A percentile compares a stretch with the other conserved stretches of the same genome.
phyloP scores from a whole-genome alignment of 306 rosid species.

The Prunus salicina region DNA sequence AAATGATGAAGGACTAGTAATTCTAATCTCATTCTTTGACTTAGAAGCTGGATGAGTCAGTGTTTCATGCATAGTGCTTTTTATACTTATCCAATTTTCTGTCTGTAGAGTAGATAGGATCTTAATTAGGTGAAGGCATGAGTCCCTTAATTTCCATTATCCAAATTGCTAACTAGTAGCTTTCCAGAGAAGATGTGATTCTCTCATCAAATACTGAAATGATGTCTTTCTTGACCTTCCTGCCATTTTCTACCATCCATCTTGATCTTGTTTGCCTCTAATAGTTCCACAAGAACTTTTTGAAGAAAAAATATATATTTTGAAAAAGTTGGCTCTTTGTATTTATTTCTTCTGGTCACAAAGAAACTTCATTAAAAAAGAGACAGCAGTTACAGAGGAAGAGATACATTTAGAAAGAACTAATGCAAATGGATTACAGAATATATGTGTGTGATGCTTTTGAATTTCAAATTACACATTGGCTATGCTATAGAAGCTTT shows the following conservation, averaged over 20 bases:
- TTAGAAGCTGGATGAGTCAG: neutral
- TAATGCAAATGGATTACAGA: neutral
- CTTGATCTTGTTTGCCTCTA: neutral
- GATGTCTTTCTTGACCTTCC: conserved; percentile 1
- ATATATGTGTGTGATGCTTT: neutral
- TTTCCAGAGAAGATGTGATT: neutral
- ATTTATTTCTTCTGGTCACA: neutral
- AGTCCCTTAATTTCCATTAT: neutral
- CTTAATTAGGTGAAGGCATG: neutral
- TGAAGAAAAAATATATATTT: neutral
- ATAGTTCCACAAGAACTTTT: neutral
- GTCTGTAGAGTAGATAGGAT: neutral
- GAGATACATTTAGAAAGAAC: neutral
- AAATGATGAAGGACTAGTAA: neutral
- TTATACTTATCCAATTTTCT: neutral
- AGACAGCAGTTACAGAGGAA: neutral
- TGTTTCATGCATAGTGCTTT: neutral
- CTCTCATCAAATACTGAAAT: neutral
- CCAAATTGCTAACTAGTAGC: neutral
- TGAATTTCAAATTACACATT: neutral
- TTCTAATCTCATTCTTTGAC: neutral
- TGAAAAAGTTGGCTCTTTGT: neutral
- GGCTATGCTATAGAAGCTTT: neutral
- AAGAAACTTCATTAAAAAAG: neutral
- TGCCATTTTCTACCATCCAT: neutral